A percentile compares a stretch with the other conserved stretches of the same genome.
phyloP scores from a whole-genome alignment of 2,329 filamentous ascomycete genomes.

The Diaporthe sp. region DNA sequence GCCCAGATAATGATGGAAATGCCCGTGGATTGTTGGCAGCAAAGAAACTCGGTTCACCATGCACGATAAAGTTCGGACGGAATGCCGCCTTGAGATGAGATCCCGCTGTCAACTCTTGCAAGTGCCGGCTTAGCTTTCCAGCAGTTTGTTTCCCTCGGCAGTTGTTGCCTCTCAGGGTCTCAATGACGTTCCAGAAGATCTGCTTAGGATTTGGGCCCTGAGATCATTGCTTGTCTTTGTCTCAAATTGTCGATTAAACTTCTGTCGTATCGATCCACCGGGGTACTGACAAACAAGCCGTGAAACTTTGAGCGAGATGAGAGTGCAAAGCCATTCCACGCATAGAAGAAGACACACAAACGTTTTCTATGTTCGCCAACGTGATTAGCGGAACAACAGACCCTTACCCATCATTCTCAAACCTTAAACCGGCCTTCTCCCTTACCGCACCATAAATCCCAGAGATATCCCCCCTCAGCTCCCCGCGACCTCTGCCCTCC shows the following conservation, averaged over 20 bases:
- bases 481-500: background rate
- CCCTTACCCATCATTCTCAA: constrained; percentile 18
- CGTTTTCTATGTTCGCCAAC: background rate
- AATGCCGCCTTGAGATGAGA: background rate
- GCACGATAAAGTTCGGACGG: background rate
- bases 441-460: constrained; percentile 31
- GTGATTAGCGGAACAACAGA: background rate
- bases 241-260: background rate
- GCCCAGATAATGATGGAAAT: background rate
- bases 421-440: constrained; percentile 12
- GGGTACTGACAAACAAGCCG: background rate
- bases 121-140: background rate
- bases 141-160: background rate
- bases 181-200: background rate
- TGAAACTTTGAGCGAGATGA: background rate
- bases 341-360: background rate
- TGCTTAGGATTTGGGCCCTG: background rate
- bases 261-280: background rate
- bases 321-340: background rate
- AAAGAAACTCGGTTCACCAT: background rate
- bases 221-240: background rate
- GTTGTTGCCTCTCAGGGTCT: background rate
- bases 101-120: background rate
- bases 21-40: background rate
- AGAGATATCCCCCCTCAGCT: constrained; percentile 20